Evolutionary conservation across 768 basidiomycete genomes (phyloP).

Genomic region (Rhizopogon sp.): DNA sequence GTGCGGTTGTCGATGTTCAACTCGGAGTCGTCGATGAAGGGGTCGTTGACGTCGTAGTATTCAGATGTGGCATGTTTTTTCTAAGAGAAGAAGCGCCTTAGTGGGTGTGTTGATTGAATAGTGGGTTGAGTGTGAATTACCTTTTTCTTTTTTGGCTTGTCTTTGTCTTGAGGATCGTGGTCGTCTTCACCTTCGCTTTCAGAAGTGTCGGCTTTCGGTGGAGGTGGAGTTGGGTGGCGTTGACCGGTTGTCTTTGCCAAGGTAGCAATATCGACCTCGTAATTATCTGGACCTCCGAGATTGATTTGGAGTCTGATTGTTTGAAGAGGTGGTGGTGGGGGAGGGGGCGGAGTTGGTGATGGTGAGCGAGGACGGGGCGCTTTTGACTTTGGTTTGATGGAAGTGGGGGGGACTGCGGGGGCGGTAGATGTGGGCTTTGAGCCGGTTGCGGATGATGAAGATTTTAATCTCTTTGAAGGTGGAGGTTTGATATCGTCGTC

Average conservation of each 20-base stretch:
- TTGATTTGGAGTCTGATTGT: constrained; percentile 67
- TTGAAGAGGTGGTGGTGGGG: constrained; percentile 43
- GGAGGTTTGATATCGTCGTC: constrained; percentile 23
- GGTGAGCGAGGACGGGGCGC: constrained; percentile 40
- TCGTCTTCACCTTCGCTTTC: constrained; percentile 52
- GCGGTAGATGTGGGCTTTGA: constrained; percentile 23
- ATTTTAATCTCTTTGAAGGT: constrained; percentile 23
- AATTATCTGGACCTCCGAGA: constrained; percentile 70
- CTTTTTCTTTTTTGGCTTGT: constrained; percentile 35
- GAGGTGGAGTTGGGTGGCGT: constrained; percentile 50
- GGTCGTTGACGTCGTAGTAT: constrained; percentile 89
- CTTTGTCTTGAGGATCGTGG: constrained; percentile 27
- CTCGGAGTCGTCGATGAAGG: constrained; percentile 98
- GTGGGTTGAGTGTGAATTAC: constrained; percentile 15
- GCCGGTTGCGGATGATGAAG: constrained; percentile 18
- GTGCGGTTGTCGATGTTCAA: constrained; percentile 86
- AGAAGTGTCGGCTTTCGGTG: constrained; percentile 44
- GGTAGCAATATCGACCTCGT: constrained; percentile 62
- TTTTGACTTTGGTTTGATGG: constrained; percentile 51
- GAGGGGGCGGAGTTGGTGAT: constrained; percentile 54
- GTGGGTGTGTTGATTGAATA: not conserved
- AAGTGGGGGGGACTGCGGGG: constrained; percentile 11
- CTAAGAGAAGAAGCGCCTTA: constrained; percentile 17
- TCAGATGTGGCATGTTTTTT: constrained; percentile 55
- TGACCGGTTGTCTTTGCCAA: constrained; percentile 64